Evolutionary conservation across 2,329 filamentous ascomycete species (phyloP).

Genomic region (Colletotrichum tropicale): DNA sequence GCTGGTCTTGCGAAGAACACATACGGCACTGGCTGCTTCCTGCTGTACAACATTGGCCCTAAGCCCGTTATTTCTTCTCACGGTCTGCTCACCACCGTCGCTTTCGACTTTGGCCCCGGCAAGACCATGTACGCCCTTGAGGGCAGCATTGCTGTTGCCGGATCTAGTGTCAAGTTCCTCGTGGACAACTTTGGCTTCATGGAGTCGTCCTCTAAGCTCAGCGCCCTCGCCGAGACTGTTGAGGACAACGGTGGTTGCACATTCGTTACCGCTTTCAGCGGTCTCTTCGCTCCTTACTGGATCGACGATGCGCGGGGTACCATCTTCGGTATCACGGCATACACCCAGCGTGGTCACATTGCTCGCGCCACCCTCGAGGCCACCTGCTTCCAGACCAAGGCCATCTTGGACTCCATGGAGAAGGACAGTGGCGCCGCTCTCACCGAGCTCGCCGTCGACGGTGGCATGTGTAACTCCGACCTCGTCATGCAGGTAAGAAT

Average conservation of each 20-base stretch:
- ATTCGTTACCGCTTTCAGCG: conserved; percentile 81
- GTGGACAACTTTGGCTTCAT: conserved; percentile 63
- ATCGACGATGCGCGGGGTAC: conserved; percentile 83
- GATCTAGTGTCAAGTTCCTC: conserved; percentile 75
- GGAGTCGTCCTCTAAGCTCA: conserved; percentile 48
- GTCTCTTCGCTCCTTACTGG: conserved; percentile 84
- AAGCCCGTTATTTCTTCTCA: conserved; percentile 81
- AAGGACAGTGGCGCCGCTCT: conserved; percentile 78
- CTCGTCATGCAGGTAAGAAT: conserved; percentile 71
- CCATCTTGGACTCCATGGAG: conserved; percentile 81
- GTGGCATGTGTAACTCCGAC: conserved; percentile 82
- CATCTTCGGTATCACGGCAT: conserved; percentile 79
- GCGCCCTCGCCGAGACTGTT: conserved; percentile 51
- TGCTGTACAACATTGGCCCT: conserved; percentile 81
- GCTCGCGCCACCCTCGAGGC: conserved; percentile 81
- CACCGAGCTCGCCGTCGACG: conserved; percentile 78
- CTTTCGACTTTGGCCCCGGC: conserved; percentile 72
- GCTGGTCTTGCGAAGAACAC: conserved; percentile 84
- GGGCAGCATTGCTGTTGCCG: conserved; percentile 78
- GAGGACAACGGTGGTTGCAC: conserved; percentile 77
- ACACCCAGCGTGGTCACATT: conserved; percentile 78
- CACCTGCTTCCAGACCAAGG: conserved; percentile 83
- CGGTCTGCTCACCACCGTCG: conserved; percentile 78
- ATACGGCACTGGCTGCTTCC: conserved; percentile 84
- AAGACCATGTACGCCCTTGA: conserved; percentile 78